phyloP scores from a whole-genome alignment of 495 filamentous ascomycete species.

The Massariosphaeria phaeospora region DNA sequence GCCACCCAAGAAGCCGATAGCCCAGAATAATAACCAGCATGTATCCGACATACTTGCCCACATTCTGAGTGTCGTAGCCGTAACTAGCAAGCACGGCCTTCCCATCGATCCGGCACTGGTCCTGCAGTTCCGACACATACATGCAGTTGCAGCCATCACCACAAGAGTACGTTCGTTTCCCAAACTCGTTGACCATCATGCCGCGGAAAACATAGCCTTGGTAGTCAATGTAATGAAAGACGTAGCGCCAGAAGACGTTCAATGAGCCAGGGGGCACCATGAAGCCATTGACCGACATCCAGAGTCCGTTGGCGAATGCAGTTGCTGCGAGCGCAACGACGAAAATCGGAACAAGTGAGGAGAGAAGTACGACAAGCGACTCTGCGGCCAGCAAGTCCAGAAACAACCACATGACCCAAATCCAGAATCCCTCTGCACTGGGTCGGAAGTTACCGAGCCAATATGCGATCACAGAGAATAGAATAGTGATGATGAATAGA shows the following conservation, averaged over 20 bases:
- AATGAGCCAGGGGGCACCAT: slow-evolving; percentile 63
- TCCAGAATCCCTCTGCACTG: slow-evolving; percentile 61
- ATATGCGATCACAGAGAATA: slow-evolving; percentile 71
- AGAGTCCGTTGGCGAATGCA: slow-evolving; percentile 78
- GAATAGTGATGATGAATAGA: slow-evolving; percentile 66
- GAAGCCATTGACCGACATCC: slow-evolving; percentile 82
- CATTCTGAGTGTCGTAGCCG: slow-evolving; percentile 58
- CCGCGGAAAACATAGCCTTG: slow-evolving; percentile 79
- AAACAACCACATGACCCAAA: slow-evolving; percentile 82
- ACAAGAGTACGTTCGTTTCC: slow-evolving; percentile 56
- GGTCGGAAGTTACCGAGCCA: slow-evolving; percentile 75
- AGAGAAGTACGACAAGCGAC: slow-evolving; percentile 70
- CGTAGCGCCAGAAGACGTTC: slow-evolving; percentile 80
- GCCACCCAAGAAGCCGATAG: slow-evolving; percentile 61
- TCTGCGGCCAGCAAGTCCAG: slow-evolving; percentile 77
- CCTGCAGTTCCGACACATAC: slow-evolving; percentile 58
- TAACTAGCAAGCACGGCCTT: slow-evolving; percentile 61
- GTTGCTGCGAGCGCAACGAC: slow-evolving; percentile 69
- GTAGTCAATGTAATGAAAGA: slow-evolving; percentile 80
- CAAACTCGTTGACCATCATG: slow-evolving; percentile 88
- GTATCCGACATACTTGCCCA: slow-evolving; percentile 70
- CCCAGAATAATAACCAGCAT: slow-evolving; percentile 66
- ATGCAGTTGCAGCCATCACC: slow-evolving; percentile 57
- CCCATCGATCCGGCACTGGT: slow-evolving; percentile 63
- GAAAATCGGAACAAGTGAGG: slow-evolving; percentile 68